A percentile compares a stretch with the other conserved stretches of the same genome.
Conservation (phyloP, 192 early-diverging fungal genomes). For the Diversispora epigaea region DNA sequence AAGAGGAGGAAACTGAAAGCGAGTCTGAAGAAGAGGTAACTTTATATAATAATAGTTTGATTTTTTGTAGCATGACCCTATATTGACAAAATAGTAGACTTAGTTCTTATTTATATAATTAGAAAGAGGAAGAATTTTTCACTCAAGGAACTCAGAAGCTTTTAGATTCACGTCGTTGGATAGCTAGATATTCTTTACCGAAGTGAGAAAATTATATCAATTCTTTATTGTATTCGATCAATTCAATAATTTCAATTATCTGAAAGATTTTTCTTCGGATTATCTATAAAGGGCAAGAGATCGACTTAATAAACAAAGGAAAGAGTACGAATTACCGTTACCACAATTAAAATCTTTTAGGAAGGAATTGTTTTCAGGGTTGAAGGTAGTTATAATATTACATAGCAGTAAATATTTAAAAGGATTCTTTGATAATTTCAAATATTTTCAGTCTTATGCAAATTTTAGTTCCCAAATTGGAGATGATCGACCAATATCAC, state of each 20-base stretch:
- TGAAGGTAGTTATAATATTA: slow-evolving; percentile 56
- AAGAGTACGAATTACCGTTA: slow-evolving; percentile 65
- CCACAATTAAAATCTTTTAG: slow-evolving; percentile 66
- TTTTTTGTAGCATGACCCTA: background rate
- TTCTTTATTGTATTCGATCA: background rate
- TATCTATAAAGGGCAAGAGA: slow-evolving; percentile 53
- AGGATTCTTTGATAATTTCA: slow-evolving; percentile 15
- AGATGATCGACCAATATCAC: slow-evolving; percentile 82
- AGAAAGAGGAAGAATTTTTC: slow-evolving; percentile 71
- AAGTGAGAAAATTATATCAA: slow-evolving; percentile 39
- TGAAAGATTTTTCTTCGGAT: background rate
- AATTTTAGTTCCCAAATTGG: slow-evolving; percentile 82
- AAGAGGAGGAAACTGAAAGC: slow-evolving; percentile 51
- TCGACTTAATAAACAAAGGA: slow-evolving; percentile 61
- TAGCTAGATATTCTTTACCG: slow-evolving; percentile 72
- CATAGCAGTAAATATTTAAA: background rate
- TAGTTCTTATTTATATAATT: slow-evolving; percentile 37
- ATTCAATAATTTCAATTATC: background rate
- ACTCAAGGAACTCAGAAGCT: slow-evolving; percentile 76
- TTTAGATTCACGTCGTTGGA: slow-evolving; percentile 64
- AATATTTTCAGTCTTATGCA: slow-evolving; percentile 51
- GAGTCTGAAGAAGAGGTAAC: slow-evolving; percentile 60
- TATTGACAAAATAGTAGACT: slow-evolving; percentile 27
- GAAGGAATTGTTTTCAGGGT: slow-evolving; percentile 68
- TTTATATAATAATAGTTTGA: background rate